A percentile compares a stretch with the other conserved stretches of the same genome.
These are phyloP conservation scores for Sporothrix luriei DNA, from an alignment of 2,329 filamentous ascomycete genomes.

Conservation along the genomic window DNA sequence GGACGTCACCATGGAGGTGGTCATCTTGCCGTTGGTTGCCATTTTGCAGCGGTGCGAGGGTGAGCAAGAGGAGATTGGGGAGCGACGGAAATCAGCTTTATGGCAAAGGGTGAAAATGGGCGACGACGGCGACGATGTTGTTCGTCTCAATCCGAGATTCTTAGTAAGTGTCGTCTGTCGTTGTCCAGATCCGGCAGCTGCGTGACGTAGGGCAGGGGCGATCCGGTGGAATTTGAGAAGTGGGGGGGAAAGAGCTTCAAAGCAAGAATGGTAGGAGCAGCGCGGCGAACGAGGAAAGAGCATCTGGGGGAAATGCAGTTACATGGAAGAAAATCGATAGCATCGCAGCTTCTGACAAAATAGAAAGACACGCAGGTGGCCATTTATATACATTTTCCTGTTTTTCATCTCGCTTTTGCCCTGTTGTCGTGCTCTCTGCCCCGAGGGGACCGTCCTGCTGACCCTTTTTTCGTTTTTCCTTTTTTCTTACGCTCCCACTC, in stretches of 20 bases:
- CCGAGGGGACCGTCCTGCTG: slow-evolving; percentile 6
- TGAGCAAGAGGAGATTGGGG: not conserved
- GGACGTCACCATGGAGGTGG: slow-evolving; percentile 58
- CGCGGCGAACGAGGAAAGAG: not conserved
- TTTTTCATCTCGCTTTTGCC: too few species aligned
- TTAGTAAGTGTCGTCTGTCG: not conserved
- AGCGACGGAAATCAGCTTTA: not conserved
- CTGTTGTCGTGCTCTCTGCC: not conserved
- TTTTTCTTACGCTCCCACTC: not conserved
- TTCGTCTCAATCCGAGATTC: slow-evolving; percentile 3
- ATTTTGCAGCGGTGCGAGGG: not conserved
- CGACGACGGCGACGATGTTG: not conserved
- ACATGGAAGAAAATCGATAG: not conserved
- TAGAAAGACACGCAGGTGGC: not conserved
- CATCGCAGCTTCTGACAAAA: not conserved
- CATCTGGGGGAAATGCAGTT: too few species aligned
- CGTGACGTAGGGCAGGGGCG: slow-evolving; percentile 18
- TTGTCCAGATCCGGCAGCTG: slow-evolving; percentile 18
- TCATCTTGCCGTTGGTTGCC: slow-evolving; percentile 44
- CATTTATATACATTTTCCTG: slow-evolving; percentile 2
- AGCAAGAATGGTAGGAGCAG: not conserved
- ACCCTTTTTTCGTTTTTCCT: not conserved
- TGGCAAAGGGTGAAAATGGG: not conserved
- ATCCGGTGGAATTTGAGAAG: not conserved
- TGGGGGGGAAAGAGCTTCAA: not conserved